Conservation (phyloP, 23 red algal species). For the Gracilaria caudata region DNA sequence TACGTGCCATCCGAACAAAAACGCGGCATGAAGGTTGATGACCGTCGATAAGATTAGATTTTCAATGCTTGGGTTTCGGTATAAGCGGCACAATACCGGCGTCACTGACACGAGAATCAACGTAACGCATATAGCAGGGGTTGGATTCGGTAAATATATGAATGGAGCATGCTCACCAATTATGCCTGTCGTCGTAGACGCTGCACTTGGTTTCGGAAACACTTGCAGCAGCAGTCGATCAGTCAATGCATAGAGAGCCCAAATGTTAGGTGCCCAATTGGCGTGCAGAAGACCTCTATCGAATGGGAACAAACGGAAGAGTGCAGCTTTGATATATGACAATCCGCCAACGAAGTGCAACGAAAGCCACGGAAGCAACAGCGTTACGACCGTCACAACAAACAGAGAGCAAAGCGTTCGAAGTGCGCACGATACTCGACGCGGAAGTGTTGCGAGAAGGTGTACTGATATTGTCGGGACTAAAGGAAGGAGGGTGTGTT, state of each 20-base stretch:
- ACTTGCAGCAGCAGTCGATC: conserved; percentile 33
- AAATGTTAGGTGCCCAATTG: conserved; percentile 98
- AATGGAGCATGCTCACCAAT: conserved; percentile 54
- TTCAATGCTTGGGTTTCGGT: conserved; percentile 4
- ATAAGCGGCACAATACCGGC: background rate
- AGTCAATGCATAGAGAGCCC: conserved; percentile 64
- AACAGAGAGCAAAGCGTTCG: background rate
- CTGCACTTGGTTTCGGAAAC: conserved; percentile 7
- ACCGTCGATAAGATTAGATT: conserved; percentile 20
- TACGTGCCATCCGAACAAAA: conserved; percentile 83
- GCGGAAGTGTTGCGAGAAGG: conserved; percentile 28
- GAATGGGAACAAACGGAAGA: conserved; percentile 83
- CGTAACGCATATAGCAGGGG: conserved; percentile 38
- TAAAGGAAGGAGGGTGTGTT: conserved; percentile 79
- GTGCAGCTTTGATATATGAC: background rate
- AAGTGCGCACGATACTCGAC: background rate
- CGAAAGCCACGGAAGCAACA: conserved; percentile 34
- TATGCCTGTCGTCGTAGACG: conserved; percentile 31
- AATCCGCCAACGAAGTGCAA: conserved; percentile 25
- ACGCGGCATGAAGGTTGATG: conserved; percentile 26
- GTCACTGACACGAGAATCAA: conserved; percentile 16
- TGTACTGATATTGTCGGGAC: conserved; percentile 57
- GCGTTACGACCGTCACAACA: background rate
- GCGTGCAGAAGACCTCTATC: conserved; percentile 89
- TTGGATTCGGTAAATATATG: conserved; percentile 42